A percentile compares a stretch with the other conserved stretches of the same genome.
phyloP scores from a whole-genome alignment of 2,329 filamentous ascomycete genomes.

The Emergomyces pasteurianus region DNA sequence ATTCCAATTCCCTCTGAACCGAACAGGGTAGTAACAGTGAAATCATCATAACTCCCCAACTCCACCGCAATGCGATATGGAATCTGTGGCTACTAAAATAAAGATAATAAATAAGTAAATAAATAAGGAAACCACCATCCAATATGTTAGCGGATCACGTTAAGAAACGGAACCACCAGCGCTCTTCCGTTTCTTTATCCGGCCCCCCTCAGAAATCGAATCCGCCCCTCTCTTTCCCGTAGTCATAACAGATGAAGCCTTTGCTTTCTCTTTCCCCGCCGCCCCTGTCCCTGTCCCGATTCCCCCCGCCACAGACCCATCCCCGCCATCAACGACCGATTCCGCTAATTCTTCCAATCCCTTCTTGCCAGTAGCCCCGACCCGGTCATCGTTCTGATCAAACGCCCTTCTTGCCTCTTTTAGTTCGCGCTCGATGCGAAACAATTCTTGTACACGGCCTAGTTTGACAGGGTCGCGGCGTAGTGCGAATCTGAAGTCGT shows the following conservation, averaged over 20 bases:
- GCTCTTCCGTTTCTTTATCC: conserved; percentile 8
- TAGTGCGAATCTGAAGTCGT: conserved; percentile 93
- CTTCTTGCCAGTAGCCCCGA: conserved; percentile 27
- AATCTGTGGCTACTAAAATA: background rate
- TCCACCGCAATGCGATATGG: background rate
- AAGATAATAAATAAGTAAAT: background rate
- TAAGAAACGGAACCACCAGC: background rate
- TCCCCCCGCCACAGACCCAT: conserved; percentile 13
- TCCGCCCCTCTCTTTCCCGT: conserved; percentile 16
- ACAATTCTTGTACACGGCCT: conserved; percentile 77
- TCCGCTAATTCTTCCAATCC: conserved; percentile 17
- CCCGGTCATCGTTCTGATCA: conserved; percentile 34
- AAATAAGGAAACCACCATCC: background rate
- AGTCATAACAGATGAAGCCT: conserved; percentile 13
- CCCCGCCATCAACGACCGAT: conserved; percentile 9
- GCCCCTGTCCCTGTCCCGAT: background rate
- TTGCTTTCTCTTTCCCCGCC: conserved; percentile 26
- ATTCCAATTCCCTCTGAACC: background rate
- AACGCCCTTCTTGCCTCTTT: conserved; percentile 62
- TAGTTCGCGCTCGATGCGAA: conserved; percentile 77
- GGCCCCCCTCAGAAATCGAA: background rate
- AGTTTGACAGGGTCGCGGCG: conserved; percentile 74
- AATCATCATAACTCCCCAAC: background rate
- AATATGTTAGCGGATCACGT: background rate
- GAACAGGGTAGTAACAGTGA: background rate